These are phyloP conservation scores for Salix arbutifolia DNA, from an alignment of 345 rosid species.

Conservation along the genomic window DNA sequence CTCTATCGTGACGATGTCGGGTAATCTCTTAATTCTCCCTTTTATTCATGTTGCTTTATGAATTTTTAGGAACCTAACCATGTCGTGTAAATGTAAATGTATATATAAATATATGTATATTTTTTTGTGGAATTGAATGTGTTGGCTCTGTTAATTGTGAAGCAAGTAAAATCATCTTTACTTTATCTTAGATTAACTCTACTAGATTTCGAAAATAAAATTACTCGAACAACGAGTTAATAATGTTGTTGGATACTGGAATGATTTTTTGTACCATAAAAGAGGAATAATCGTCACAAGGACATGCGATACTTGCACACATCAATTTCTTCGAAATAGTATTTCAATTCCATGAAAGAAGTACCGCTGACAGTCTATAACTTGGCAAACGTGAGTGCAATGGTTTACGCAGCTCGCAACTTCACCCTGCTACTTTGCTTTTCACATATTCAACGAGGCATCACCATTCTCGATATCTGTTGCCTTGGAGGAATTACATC, in stretches of 20 bases:
- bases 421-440: not conserved
- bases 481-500: not conserved
- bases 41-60: not conserved
- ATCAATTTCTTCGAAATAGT: not conserved
- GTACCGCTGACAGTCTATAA: not conserved
- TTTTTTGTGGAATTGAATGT: not conserved
- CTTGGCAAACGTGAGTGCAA: not conserved
- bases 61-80: not conserved
- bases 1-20: slow-evolving; percentile 98
- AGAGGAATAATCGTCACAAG: not conserved
- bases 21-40: slow-evolving; percentile 28
- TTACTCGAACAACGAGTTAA: not conserved
- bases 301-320: not conserved
- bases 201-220: not conserved
- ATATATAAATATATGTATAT: too few species aligned
- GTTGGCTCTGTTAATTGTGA: too few species aligned
- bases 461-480: not conserved
- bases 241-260: not conserved
- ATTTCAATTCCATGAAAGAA: not conserved
- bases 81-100: not conserved
- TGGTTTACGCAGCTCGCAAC: not conserved
- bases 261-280: not conserved
- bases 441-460: not conserved
- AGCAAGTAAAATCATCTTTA: not conserved
- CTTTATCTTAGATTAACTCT: not conserved